Conservation (phyloP, 768 basidiomycete species). For the Asterophora lycoperdoides region DNA sequence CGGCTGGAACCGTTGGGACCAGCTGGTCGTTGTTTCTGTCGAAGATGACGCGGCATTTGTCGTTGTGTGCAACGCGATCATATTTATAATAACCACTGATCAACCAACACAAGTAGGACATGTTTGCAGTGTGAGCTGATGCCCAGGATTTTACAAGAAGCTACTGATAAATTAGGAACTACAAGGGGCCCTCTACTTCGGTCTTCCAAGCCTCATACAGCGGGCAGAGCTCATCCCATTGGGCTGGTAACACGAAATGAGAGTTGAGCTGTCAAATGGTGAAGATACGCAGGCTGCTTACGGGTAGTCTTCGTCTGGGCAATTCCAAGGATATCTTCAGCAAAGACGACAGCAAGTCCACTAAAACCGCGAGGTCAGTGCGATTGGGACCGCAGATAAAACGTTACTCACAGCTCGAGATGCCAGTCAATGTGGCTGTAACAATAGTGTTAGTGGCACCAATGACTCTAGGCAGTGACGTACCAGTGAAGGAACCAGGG, state of each 20-base stretch:
- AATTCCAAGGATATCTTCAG: constrained; percentile 22
- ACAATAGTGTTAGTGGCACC: background rate
- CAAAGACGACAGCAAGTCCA: constrained; percentile 21
- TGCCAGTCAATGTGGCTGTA: constrained; percentile 33
- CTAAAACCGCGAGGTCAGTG: background rate
- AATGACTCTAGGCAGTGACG: too few species aligned
- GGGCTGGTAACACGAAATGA: constrained; percentile 9
- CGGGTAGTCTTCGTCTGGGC: constrained; percentile 11
- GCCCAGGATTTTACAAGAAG: too few species aligned
- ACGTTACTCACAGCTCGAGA: constrained; percentile 30
- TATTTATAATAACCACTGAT: too few species aligned
- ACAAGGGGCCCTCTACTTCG: too few species aligned
- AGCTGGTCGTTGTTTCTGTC: too few species aligned
- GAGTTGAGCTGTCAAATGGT: background rate
- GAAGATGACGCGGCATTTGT: too few species aligned
- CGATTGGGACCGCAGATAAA: background rate
- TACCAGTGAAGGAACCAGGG: constrained; percentile 40
- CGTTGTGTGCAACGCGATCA: too few species aligned
- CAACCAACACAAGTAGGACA: too few species aligned
- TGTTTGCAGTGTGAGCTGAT: too few species aligned
- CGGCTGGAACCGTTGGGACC: too few species aligned
- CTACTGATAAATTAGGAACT: too few species aligned
- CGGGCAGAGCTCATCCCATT: constrained; percentile 25
- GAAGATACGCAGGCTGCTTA: constrained; percentile 3
- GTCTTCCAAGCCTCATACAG: constrained; percentile 12